Evolutionary conservation across 1,284 basidiomycete genomes (phyloP).

Genomic region (Melampsora americana): DNA sequence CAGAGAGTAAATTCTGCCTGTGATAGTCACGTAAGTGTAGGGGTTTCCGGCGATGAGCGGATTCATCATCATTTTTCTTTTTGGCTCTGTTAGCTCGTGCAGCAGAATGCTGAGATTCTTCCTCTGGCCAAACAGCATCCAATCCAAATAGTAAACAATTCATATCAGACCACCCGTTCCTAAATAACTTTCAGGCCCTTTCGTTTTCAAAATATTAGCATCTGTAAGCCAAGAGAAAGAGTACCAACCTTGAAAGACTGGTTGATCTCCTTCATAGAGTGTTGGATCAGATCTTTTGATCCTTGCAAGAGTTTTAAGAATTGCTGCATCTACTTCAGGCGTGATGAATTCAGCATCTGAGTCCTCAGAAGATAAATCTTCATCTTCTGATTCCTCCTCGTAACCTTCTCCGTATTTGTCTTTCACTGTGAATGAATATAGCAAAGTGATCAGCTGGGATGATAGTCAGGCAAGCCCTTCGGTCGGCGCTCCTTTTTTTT

Average conservation of each 20-base stretch:
- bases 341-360: slow-evolving; percentile 94
- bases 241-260: slow-evolving; percentile 69
- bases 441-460: slow-evolving; percentile 13
- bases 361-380: slow-evolving; percentile 74
- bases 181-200: neutral
- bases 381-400: slow-evolving; percentile 54
- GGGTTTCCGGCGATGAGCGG: slow-evolving; percentile 50
- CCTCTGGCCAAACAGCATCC: slow-evolving; percentile 47
- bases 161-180: no score
- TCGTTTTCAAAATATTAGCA: no score
- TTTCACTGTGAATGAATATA: slow-evolving; percentile 62
- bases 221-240: neutral
- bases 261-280: slow-evolving; percentile 70
- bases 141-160: no score
- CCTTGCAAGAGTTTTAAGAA: slow-evolving; percentile 80
- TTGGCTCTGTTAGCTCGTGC: slow-evolving; percentile 49
- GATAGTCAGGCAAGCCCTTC: neutral
- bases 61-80: slow-evolving; percentile 57
- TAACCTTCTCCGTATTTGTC: slow-evolving; percentile 77
- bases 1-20: slow-evolving; percentile 54
- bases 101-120: slow-evolving; percentile 52
- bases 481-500: slow-evolving; percentile 14
- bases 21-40: slow-evolving; percentile 58
- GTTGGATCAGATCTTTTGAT: slow-evolving; percentile 79
- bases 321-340: slow-evolving; percentile 88